phyloP scores from a whole-genome alignment of 306 rosid genomes.

The Styphnolobium japonicum region DNA sequence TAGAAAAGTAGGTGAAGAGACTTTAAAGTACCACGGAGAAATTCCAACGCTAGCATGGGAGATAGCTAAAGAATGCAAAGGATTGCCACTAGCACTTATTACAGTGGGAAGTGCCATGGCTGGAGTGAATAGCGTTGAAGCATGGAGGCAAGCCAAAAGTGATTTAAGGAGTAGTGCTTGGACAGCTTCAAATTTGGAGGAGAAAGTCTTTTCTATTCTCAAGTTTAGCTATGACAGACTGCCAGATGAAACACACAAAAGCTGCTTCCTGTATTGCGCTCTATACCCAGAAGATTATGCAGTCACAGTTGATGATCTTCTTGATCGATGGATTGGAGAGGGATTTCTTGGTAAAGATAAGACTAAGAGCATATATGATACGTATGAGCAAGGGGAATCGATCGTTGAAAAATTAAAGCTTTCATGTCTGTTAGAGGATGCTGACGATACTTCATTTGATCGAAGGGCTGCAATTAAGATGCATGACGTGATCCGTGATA shows the following conservation, averaged over 20 bases:
- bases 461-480: not conserved
- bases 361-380: not conserved
- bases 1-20: not conserved
- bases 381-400: not conserved
- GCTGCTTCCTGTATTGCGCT: conserved; percentile 6
- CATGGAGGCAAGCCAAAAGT: not conserved
- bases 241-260: not conserved
- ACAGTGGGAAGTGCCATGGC: conserved; percentile 23
- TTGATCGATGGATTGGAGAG: conserved; percentile 3
- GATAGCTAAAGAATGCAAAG: not conserved
- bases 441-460: too few relatives aligned
- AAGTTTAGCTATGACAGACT: conserved; percentile 24
- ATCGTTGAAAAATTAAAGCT: not conserved
- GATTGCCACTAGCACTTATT: conserved; percentile 27
- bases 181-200: not conserved
- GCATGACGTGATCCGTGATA: conserved; percentile 19
- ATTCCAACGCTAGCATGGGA: not conserved
- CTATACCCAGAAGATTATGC: not conserved
- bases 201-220: not conserved
- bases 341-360: not conserved
- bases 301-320: not conserved
- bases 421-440: not conserved
- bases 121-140: not conserved
- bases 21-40: not conserved
- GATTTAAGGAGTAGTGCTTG: not conserved